These are phyloP conservation scores for Alternaria metachromatica DNA, from an alignment of 2,329 filamentous ascomycete species.

Conservation along the genomic window DNA sequence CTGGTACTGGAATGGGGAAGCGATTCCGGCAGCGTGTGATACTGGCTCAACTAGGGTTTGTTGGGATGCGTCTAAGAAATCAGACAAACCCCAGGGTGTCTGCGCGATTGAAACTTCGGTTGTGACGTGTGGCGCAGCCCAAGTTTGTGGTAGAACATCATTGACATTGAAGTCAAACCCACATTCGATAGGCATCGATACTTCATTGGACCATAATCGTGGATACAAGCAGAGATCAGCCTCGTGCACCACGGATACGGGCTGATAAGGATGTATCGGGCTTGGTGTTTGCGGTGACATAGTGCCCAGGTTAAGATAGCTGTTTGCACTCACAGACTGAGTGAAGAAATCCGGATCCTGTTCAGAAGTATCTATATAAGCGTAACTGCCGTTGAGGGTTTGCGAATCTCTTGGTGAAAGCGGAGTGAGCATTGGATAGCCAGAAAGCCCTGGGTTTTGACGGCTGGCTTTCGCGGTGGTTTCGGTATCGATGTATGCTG, in stretches of 20 bases:
- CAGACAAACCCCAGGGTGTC: slow-evolving; percentile 27
- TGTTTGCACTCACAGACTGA: slow-evolving; percentile 23
- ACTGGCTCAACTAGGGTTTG: slow-evolving; percentile 15
- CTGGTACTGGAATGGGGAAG: slow-evolving; percentile 34
- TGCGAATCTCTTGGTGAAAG: slow-evolving; percentile 34
- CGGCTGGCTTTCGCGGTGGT: slow-evolving; percentile 36
- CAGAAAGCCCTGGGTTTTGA: slow-evolving; percentile 28
- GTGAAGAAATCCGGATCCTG: slow-evolving; percentile 26
- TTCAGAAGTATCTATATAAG: slow-evolving; percentile 33
- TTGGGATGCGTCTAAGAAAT: slow-evolving; percentile 25
- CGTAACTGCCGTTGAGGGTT: slow-evolving; percentile 33
- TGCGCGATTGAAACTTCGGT: slow-evolving; percentile 23
- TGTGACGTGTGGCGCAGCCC: slow-evolving; percentile 25
- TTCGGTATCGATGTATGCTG: slow-evolving; percentile 40
- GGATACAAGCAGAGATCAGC: slow-evolving; percentile 29
- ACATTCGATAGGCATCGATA: slow-evolving; percentile 29
- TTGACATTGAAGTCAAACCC: slow-evolving; percentile 30
- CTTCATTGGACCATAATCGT: slow-evolving; percentile 34
- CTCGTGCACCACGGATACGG: slow-evolving; percentile 24
- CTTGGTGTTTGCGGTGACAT: slow-evolving; percentile 42
- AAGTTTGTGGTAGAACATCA: slow-evolving; percentile 31
- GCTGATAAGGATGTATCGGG: slow-evolving; percentile 32
- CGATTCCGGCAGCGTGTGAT: slow-evolving; percentile 24
- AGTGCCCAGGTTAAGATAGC: slow-evolving; percentile 27
- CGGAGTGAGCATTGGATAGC: slow-evolving; percentile 35